Base-by-base conservation (phyloP, 2,329 filamentous ascomycete genomes). In the Pezicula neosporulosa region DNA sequence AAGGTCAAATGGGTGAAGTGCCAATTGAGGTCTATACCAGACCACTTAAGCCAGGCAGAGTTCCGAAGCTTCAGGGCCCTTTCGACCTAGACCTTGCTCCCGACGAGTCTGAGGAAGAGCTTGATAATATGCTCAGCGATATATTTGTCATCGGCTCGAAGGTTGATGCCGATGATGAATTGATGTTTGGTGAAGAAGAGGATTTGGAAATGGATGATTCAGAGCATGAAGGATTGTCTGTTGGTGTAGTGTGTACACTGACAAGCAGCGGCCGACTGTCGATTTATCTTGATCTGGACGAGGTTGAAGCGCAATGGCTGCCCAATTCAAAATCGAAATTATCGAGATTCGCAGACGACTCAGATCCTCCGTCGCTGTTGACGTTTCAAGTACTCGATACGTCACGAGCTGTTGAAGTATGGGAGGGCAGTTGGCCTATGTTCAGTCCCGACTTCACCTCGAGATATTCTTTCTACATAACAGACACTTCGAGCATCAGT, bases 261-360 rank as follows among this genome's bases (percentile, higher is more conserved):
- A 81, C 81, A 1, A 80, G 77, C 3, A 83, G 79, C 57, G 83
- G 83, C 3, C 80, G 81, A 60, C 70, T 85, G 50, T 76, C 81
- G 41, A 71, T 86, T 36, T 85, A 82, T 58, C 70, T 86, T 12
- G 83, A 86, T 58, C 60, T 83, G 2, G 77, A 83, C 9, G 81
- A 81, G 1, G 75, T 85, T 15, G 78, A 86, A 63, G 83, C 83
- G n/a, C 79, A 85, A 62, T 86, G 83, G 83, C 69, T 86, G 18
- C 79, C 80, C 6, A 79, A 76, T 51, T 73, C 70, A 60, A 83
- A 77, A 59, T 73, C 72, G 1, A 78, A 71, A 59, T 54, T 54
- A 36, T 66, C 69, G n/a, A 68, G 70, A 10, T 63, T 75, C 10
- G 56, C 69, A 16, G 68, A 69, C 2, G 65, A 69, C 12, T 58